Evolutionary conservation across 78 protist species (phyloP), one percentile per base, ranked within the genome.

Genomic region (Isochrysis galbana): DNA sequence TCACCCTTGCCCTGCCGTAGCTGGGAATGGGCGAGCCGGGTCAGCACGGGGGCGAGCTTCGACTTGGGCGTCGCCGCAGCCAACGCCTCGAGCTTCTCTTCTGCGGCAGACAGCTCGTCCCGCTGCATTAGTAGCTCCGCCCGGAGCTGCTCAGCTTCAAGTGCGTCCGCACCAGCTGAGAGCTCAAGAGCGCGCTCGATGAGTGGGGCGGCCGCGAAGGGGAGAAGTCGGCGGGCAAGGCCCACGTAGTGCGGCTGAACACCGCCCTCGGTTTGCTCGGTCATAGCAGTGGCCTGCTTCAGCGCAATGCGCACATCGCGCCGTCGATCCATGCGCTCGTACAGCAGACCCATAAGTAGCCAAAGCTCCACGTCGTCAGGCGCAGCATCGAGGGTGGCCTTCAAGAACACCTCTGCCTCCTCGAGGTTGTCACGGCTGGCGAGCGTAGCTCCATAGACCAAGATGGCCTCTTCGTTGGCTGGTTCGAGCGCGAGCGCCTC

Each of bases 401-500:
- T 36, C 29, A 77, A 11, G 86, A 39, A 77, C 34, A 10, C 32
- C 86, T 93, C 94, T n/a, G 94, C 93, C 29, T 69, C 72, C 45
- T 93, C 55, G 39, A 11, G 42, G 44, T 90, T 36, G 38, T 19
- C 72, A 42, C n/a, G 46, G 23, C 32, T 2, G 78, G 89, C 46
- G 45, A 94, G 93, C 34, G 67, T 92, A 32, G 41, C 36, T 44
- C 94, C 96, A 89, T 88, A 74, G 74, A 45, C 82, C 34, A 39
- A n/a, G 26, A 94, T 91, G 17, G 72, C 21, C 23, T n/a, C 91
- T 17, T n/a, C 21, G 70, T 72, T 29, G 26, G 21, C 83, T 26
- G 70, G 67, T 32, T 23, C 67, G 69, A 94, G 34, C 26, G 93
- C 69, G 67, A 94, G n/a, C 36, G 96, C 91, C 92, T 94, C 96